phyloP scores from a whole-genome alignment of 2,329 filamentous ascomycete genomes.

The Fonsecaea nubica region DNA sequence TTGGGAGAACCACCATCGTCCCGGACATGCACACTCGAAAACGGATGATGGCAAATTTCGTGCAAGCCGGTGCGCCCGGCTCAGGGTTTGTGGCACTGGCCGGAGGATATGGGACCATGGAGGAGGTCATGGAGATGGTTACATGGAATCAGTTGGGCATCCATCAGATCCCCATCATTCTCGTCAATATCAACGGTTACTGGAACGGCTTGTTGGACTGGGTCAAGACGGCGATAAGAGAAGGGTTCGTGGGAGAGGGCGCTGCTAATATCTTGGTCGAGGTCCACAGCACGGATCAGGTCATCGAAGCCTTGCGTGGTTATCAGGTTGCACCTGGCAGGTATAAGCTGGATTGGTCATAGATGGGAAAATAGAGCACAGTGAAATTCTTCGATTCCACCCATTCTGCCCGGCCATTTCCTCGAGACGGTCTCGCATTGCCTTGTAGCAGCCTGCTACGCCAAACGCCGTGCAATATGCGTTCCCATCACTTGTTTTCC shows the following conservation, averaged over 20 bases:
- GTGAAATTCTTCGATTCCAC: neutral
- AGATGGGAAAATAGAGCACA: slow-evolving; percentile 55
- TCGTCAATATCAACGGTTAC: slow-evolving; percentile 88
- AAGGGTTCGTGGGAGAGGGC: slow-evolving; percentile 75
- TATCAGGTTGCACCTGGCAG: slow-evolving; percentile 79
- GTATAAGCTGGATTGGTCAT: slow-evolving; percentile 82
- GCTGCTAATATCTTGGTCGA: slow-evolving; percentile 81
- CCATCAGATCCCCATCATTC: slow-evolving; percentile 76
- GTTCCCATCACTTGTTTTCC: slow-evolving; percentile 4
- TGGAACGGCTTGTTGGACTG: slow-evolving; percentile 86
- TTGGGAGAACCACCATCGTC: slow-evolving; percentile 86
- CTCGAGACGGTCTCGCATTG: slow-evolving; percentile 11
- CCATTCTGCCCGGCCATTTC: slow-evolving; percentile 26
- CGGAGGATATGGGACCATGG: slow-evolving; percentile 92
- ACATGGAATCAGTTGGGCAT: slow-evolving; percentile 96
- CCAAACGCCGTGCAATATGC: slow-evolving; percentile 37
- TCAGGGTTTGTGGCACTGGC: slow-evolving; percentile 87
- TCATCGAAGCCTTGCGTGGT: slow-evolving; percentile 70
- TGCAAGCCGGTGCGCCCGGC: slow-evolving; percentile 79
- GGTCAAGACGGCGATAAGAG: slow-evolving; percentile 75
- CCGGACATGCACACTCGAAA: slow-evolving; percentile 97
- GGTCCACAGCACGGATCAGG: slow-evolving; percentile 73
- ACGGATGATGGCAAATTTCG: slow-evolving; percentile 87
- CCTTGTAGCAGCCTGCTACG: slow-evolving; percentile 28
- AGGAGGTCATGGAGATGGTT: slow-evolving; percentile 95